Conservation (phyloP, 2,329 filamentous ascomycete genomes). For the Geosmithia putterillii region DNA sequence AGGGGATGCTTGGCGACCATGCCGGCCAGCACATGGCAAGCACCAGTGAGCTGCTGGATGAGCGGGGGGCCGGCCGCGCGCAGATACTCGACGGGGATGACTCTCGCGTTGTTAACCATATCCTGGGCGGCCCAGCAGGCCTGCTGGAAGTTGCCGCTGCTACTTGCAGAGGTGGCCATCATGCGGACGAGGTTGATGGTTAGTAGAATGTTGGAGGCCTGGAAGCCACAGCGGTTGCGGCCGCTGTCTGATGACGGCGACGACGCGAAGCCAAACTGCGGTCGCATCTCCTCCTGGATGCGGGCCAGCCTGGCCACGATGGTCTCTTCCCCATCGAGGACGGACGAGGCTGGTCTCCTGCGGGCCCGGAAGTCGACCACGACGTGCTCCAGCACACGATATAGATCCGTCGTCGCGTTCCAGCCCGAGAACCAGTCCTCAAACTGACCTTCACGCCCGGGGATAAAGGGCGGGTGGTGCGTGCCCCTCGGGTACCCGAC, state of each 20-base stretch:
- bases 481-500: slow-evolving; percentile 18
- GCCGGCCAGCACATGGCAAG: slow-evolving; percentile 13
- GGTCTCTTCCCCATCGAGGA: neutral
- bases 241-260: neutral
- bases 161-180: slow-evolving; percentile 8
- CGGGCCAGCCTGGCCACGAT: neutral
- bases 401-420: slow-evolving; percentile 43
- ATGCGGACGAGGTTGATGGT: slow-evolving; percentile 16
- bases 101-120: slow-evolving; percentile 12
- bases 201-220: slow-evolving; percentile 18
- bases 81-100: slow-evolving; percentile 12
- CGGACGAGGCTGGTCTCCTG: slow-evolving; percentile 2
- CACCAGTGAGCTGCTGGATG: slow-evolving; percentile 16
- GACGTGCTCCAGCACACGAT: slow-evolving; percentile 39
- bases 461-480: slow-evolving; percentile 6
- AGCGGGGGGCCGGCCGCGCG: slow-evolving; percentile 15
- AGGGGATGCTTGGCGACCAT: slow-evolving; percentile 5
- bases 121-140: slow-evolving; percentile 9
- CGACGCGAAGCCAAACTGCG: neutral
- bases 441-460: neutral
- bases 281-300: no score
- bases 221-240: slow-evolving; percentile 10
- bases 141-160: slow-evolving; percentile 4
- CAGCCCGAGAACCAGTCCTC: slow-evolving; percentile 39
- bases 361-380: slow-evolving; percentile 7